Base-by-base conservation (phyloP, 768 basidiomycete species). In the Suillus paluster region DNA sequence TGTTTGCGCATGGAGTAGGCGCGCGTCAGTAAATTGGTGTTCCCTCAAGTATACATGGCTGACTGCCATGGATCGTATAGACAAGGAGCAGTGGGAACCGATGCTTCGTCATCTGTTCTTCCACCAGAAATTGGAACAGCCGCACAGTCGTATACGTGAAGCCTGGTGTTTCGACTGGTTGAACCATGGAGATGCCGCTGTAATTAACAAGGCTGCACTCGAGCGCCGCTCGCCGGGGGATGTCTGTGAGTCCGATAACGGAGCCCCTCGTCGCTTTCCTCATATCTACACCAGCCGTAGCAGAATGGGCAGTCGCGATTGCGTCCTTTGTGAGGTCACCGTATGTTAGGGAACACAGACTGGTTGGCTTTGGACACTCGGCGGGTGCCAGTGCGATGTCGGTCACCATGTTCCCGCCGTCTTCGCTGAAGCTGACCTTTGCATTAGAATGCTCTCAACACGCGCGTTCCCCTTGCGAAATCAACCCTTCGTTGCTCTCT, bases 81-180 rank as follows among this genome's bases (percentile, higher is more conserved):
- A 84, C 67, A 85, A 86, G 64, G 83, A 86, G 64, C 79, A 81
- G 64, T 86, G 84, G 83, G 84, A 85, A 61, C 80, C 83, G 1
- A 75, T 76, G 4, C 77, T 86, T 19, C 64, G 77, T 41, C 65
- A 65, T 0, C 68, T 84, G 12, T 81, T 83, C 66, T 45, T 66
- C 2, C 60, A 70, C 6, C 76, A 78, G 27, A 50, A 62, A 6
- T 57, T 67, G 58, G 10, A 70, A 44, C 69, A 65, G 23, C 53
- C 44, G n/a, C 59, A 66, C 5, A 39, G 58, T 42, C 42, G 67
- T 17, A 67, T 84, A 23, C 75, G 78, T 2, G 83, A 85, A 63
- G 81, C 79, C 1, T 84, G 82, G 81, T 71, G 80, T 0, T 79
- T 84, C 57, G 84, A 85, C 67, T 81, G 80, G 78, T 82, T 80